These are phyloP conservation scores for Ceratobasidium sp. DNA, from an alignment of 1,284 basidiomycete species.

Conservation along the genomic window DNA sequence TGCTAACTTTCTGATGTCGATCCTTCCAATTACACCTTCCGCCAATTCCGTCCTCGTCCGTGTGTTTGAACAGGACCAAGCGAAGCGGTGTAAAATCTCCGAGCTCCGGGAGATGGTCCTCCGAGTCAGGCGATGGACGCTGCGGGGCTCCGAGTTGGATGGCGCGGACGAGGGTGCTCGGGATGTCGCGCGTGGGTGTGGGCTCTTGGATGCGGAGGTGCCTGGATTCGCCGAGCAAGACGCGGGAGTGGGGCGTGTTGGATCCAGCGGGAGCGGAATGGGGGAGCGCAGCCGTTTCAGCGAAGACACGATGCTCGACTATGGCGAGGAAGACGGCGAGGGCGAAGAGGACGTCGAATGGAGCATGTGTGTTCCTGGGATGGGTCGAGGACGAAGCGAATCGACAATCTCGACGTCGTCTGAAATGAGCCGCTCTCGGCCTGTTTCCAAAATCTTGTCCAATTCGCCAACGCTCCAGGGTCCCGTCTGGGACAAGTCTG, in stretches of 20 bases:
- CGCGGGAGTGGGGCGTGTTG: not conserved
- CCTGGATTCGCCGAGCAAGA: slow-evolving; percentile 5
- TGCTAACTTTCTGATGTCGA: slow-evolving; percentile 31
- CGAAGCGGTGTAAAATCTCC: slow-evolving; percentile 63
- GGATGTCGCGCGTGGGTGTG: slow-evolving; percentile 35
- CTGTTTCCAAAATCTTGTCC: slow-evolving; percentile 25
- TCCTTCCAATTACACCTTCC: slow-evolving; percentile 39
- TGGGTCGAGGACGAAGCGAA: not conserved
- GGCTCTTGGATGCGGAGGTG: slow-evolving; percentile 5
- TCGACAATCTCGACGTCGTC: not conserved
- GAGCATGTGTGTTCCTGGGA: not conserved
- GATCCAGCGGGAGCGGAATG: slow-evolving; percentile 11
- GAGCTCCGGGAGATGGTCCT: slow-evolving; percentile 67
- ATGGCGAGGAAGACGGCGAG: slow-evolving; percentile 2
- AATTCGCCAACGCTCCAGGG: slow-evolving; percentile 10
- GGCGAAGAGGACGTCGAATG: slow-evolving; percentile 15
- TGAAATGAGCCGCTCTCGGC: slow-evolving; percentile 25
- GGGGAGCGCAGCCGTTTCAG: slow-evolving; percentile 27
- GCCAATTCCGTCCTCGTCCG: slow-evolving; percentile 37
- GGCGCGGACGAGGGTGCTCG: slow-evolving; percentile 45
- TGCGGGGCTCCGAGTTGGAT: slow-evolving; percentile 60
- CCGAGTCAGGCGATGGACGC: slow-evolving; percentile 69
- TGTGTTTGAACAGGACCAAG: slow-evolving; percentile 52
- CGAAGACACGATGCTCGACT: slow-evolving; percentile 25
- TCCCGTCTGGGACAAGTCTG: not conserved